These are phyloP conservation scores for Solanum virginianum DNA, from an alignment of 257 asterid species.

Conservation along the genomic window DNA sequence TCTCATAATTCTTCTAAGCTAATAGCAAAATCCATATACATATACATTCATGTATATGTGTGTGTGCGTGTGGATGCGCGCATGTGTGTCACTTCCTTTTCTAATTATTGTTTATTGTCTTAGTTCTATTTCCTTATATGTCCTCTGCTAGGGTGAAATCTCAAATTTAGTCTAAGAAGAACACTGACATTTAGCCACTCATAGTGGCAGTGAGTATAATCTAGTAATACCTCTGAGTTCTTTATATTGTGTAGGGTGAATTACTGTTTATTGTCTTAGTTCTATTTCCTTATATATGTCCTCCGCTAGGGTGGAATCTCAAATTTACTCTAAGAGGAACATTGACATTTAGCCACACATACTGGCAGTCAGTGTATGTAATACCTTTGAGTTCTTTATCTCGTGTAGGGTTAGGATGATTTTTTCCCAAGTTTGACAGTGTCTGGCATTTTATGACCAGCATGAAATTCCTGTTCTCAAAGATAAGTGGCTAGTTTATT, in stretches of 20 bases:
- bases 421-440: background rate
- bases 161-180: background rate
- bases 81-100: background rate
- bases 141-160: background rate
- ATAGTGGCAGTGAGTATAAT: background rate
- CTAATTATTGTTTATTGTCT: background rate
- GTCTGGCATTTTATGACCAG: background rate
- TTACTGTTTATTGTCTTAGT: background rate
- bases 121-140: background rate
- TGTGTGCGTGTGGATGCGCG: background rate
- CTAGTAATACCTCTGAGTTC: background rate
- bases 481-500: background rate
- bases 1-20: background rate
- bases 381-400: background rate
- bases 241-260: background rate
- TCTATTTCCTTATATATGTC: background rate
- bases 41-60: background rate
- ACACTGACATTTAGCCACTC: background rate
- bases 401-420: background rate
- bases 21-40: background rate
- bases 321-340: background rate
- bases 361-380: background rate
- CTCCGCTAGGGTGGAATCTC: background rate
- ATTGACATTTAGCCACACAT: background rate
- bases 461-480: background rate